Percentiles rank a stretch among this genome's conserved stretches.
These are phyloP conservation scores for Rhodotorula sp. DNA, from an alignment of 1,284 basidiomycete genomes.

Conservation along the genomic window DNA sequence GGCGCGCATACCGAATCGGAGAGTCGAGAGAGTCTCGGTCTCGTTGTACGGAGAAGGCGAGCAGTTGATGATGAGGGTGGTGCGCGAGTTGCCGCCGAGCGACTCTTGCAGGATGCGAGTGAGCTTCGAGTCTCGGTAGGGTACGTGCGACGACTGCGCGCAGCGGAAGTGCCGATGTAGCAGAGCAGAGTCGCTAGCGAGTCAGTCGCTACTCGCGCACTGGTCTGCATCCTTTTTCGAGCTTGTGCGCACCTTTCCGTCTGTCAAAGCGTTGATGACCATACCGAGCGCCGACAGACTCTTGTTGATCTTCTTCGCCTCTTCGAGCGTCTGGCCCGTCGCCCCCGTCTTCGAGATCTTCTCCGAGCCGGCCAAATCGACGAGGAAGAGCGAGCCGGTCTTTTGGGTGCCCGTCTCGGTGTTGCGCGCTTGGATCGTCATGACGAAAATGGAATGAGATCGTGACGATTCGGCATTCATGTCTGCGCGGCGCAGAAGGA, in stretches of 20 bases:
- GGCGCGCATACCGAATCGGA: slow-evolving; percentile 93
- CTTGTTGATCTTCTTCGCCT: slow-evolving; percentile 99
- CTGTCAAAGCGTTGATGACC: slow-evolving; percentile 99
- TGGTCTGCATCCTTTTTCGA: neutral
- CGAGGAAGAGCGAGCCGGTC: slow-evolving; percentile 94
- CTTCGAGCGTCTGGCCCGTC: slow-evolving; percentile 96
- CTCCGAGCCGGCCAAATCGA: slow-evolving; percentile 97
- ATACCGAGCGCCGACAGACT: slow-evolving; percentile 95
- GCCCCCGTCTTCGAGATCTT: slow-evolving; percentile 99
- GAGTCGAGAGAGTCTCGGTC: slow-evolving; percentile 91
- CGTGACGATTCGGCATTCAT: slow-evolving; percentile 99
- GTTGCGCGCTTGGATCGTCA: slow-evolving; percentile 95
- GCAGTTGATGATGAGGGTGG: slow-evolving; percentile 98
- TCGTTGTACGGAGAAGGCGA: slow-evolving; percentile 97
- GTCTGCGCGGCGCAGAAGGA: slow-evolving; percentile 58
- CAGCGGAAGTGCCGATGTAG: no score
- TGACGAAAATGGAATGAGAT: slow-evolving; percentile 98
- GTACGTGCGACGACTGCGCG: slow-evolving; percentile 96
- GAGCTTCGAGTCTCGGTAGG: slow-evolving; percentile 98
- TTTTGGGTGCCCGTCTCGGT: slow-evolving; percentile 92
- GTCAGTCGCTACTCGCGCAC: neutral
- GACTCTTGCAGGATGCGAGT: slow-evolving; percentile 99
- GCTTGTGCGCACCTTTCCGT: slow-evolving; percentile 70
- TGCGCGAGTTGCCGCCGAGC: slow-evolving; percentile 96
- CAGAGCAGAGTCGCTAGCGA: no score